These are phyloP conservation scores for Fremontodendron californicum DNA, from an alignment of 345 rosid species.

Conservation along the genomic window DNA sequence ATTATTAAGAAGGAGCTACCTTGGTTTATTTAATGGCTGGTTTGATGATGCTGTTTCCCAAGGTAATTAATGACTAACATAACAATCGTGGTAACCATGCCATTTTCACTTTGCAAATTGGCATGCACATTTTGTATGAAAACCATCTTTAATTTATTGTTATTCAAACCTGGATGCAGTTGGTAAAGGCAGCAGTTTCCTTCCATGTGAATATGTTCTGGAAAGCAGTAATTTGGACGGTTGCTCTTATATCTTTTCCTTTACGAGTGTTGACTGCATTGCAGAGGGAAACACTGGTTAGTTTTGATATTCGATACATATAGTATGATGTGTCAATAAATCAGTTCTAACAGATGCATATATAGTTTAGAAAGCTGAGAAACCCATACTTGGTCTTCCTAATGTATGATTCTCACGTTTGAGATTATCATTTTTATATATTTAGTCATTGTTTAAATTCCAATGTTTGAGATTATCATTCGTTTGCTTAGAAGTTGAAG, in stretches of 20 bases:
- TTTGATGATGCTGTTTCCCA: slow-evolving; percentile 27
- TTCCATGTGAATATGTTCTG: slow-evolving; percentile 46
- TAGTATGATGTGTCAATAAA: not conserved
- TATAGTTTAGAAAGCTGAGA: not conserved
- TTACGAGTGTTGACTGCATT: slow-evolving; percentile 49
- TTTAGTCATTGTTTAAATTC: not conserved
- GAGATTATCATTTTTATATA: not conserved
- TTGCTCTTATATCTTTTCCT: slow-evolving; percentile 57
- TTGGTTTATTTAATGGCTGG: slow-evolving; percentile 21
- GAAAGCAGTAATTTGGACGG: slow-evolving; percentile 39
- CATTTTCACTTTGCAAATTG: slow-evolving; percentile 39
- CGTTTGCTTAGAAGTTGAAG: not conserved
- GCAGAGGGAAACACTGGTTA: slow-evolving; percentile 64
- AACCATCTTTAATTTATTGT: slow-evolving; percentile 39
- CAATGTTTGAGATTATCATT: not conserved
- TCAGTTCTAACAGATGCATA: not conserved
- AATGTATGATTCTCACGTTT: not conserved
- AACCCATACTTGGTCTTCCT: not conserved
- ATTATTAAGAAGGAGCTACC: slow-evolving; percentile 8
- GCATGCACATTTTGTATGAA: slow-evolving; percentile 35
- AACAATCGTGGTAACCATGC: slow-evolving; percentile 37
- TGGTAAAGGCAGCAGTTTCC: slow-evolving; percentile 41
- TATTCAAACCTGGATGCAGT: slow-evolving; percentile 47
- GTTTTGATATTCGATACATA: slow-evolving; percentile 14
- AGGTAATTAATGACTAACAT: slow-evolving; percentile 29